Evolutionary conservation across 164 flowering plant genomes (phyloP).

Genomic region (Umbellularia californica): DNA sequence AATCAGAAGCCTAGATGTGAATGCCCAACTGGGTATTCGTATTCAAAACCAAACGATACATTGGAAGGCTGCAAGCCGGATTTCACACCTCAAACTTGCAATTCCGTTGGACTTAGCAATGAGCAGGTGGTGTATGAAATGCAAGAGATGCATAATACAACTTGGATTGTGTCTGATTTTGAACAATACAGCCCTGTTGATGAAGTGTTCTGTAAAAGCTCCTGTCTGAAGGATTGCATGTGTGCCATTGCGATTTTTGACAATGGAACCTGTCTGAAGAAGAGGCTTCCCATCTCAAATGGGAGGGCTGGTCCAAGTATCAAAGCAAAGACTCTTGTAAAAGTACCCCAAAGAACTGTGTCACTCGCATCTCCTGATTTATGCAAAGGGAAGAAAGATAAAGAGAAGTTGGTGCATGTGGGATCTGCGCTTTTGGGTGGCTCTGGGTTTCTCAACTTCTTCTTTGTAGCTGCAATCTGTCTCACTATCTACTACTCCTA

Average conservation of each 20-base stretch:
- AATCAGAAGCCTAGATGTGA: slow-evolving; percentile 22
- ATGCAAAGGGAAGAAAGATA: slow-evolving; percentile 8
- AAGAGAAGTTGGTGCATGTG: slow-evolving; percentile 8
- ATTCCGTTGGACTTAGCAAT: not conserved
- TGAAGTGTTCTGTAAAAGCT: slow-evolving; percentile 33
- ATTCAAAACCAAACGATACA: slow-evolving; percentile 31
- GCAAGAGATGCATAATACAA: slow-evolving; percentile 16
- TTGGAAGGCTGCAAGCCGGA: slow-evolving; percentile 38
- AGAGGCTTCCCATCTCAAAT: slow-evolving; percentile 35
- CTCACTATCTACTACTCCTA: not conserved
- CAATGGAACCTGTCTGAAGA: slow-evolving; percentile 39
- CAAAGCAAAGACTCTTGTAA: slow-evolving; percentile 27
- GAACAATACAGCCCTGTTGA: slow-evolving; percentile 2
- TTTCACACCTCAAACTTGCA: slow-evolving; percentile 28
- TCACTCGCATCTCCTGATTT: not conserved
- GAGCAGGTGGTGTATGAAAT: not conserved
- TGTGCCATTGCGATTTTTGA: slow-evolving; percentile 41
- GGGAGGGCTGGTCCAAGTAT: slow-evolving; percentile 21
- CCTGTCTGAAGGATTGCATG: slow-evolving; percentile 45
- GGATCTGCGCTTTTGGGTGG: slow-evolving; percentile 33
- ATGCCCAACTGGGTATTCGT: slow-evolving; percentile 34
- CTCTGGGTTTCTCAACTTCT: slow-evolving; percentile 31
- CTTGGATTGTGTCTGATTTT: slow-evolving; percentile 41
- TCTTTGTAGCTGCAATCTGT: slow-evolving; percentile 15
- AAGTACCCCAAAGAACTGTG: slow-evolving; percentile 15